A percentile compares a stretch with the other conserved stretches of the same genome.
These are phyloP conservation scores for Boletus pseudopeckii DNA, from an alignment of 768 basidiomycete species.

Conservation along the genomic window DNA sequence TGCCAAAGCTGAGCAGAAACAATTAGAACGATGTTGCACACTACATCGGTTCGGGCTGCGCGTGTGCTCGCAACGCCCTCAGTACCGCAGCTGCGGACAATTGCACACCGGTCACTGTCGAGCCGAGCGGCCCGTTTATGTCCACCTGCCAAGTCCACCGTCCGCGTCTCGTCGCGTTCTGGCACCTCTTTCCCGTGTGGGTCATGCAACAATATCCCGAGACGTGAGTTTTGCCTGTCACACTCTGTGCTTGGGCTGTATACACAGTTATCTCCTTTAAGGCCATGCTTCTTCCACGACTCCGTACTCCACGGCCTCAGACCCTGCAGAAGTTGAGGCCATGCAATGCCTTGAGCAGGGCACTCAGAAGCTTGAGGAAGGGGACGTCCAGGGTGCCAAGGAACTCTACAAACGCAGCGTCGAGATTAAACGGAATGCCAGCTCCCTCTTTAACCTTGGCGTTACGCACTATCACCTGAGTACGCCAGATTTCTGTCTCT, in stretches of 20 bases:
- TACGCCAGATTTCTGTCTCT: slow-evolving; percentile 37
- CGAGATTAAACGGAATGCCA: slow-evolving; percentile 75
- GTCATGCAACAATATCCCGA: slow-evolving; percentile 11
- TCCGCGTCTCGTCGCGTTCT: slow-evolving; percentile 7
- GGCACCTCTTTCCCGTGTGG: slow-evolving; percentile 5
- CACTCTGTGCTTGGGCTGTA: neutral
- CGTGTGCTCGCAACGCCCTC: slow-evolving; percentile 24
- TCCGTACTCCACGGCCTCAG: slow-evolving; percentile 74
- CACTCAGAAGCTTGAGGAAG: slow-evolving; percentile 80
- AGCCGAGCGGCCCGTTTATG: slow-evolving; percentile 22
- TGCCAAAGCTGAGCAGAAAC: slow-evolving; percentile 22
- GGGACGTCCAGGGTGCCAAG: slow-evolving; percentile 78
- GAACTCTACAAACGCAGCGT: slow-evolving; percentile 73
- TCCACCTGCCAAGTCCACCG: slow-evolving; percentile 18
- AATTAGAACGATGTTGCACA: slow-evolving; percentile 28
- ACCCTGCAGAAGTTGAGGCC: slow-evolving; percentile 81
- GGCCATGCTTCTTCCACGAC: slow-evolving; percentile 82
- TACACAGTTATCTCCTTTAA: slow-evolving; percentile 8
- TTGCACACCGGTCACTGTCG: slow-evolving; percentile 18
- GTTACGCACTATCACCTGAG: slow-evolving; percentile 89
- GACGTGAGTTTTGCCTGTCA: slow-evolving; percentile 28
- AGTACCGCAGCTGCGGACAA: slow-evolving; percentile 23
- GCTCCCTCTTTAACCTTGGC: slow-evolving; percentile 83
- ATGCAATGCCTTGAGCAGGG: slow-evolving; percentile 78
- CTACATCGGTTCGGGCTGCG: slow-evolving; percentile 16